These are phyloP conservation scores for Cyberlindnera xylosilytica DNA, from an alignment of 805 yeast genomes.

Conservation along the genomic window DNA sequence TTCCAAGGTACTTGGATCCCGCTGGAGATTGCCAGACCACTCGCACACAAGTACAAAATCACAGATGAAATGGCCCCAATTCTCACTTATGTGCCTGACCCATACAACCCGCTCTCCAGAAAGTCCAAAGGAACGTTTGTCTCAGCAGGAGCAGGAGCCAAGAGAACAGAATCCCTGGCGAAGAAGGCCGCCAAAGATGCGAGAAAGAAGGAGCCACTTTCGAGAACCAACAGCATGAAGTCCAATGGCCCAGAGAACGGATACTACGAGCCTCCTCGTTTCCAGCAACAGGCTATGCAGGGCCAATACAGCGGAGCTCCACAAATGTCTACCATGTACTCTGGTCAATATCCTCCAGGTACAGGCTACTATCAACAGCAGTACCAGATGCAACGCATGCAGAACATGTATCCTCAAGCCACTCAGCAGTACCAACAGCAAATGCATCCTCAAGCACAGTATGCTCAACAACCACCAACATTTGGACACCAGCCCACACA, in stretches of 20 bases:
- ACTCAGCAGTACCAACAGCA: slow-evolving; percentile 24
- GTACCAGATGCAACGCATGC: slow-evolving; percentile 17
- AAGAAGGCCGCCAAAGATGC: slow-evolving; percentile 27
- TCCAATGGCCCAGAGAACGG: slow-evolving; percentile 3
- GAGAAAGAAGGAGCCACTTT: slow-evolving; percentile 1
- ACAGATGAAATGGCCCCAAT: slow-evolving; percentile 49
- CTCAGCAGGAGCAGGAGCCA: slow-evolving; percentile 16
- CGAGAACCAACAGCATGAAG: background rate
- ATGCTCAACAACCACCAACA: slow-evolving; percentile 23
- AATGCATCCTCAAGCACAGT: slow-evolving; percentile 26
- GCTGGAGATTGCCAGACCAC: slow-evolving; percentile 54
- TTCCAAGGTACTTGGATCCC: slow-evolving; percentile 91
- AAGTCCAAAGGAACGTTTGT: slow-evolving; percentile 37
- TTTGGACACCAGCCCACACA: slow-evolving; percentile 21
- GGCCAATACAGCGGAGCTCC: slow-evolving; percentile 7
- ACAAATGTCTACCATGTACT: slow-evolving; percentile 8
- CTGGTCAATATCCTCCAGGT: background rate
- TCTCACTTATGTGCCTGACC: slow-evolving; percentile 50
- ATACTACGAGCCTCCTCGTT: slow-evolving; percentile 6
- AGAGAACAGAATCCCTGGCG: slow-evolving; percentile 17
- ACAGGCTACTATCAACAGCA: slow-evolving; percentile 13
- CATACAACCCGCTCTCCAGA: slow-evolving; percentile 41
- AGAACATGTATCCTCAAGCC: too few relatives aligned
- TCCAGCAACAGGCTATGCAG: slow-evolving; percentile 13
- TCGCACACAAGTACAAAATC: slow-evolving; percentile 51